These are phyloP conservation scores for Leishmania tropica DNA, from an alignment of 208 protist genomes.

Conservation along the genomic window DNA sequence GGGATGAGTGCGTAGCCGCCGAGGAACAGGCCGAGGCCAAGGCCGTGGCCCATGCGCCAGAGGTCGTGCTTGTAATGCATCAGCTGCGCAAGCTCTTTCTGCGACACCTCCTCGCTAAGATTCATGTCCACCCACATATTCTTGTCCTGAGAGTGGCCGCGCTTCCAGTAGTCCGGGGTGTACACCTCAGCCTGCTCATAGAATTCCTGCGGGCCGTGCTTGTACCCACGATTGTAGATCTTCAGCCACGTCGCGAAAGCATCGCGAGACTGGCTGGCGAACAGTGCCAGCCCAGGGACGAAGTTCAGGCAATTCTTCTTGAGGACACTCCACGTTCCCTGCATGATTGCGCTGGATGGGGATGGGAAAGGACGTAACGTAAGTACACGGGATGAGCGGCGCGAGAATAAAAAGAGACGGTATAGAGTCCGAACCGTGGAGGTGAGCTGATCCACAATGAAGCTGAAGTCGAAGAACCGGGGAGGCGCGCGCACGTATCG, in stretches of 20 bases:
- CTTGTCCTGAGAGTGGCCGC: constrained; percentile 82
- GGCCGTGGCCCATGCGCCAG: constrained; percentile 80
- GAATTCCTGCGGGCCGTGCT: constrained; percentile 74
- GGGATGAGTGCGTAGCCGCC: constrained; percentile 85
- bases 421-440: neutral
- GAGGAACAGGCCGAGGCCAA: constrained; percentile 46
- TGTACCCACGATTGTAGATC: constrained; percentile 82
- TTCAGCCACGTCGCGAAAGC: constrained; percentile 77
- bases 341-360: constrained; percentile 45
- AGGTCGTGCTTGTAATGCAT: constrained; percentile 88
- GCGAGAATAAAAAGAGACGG: neutral
- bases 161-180: constrained; percentile 88
- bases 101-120: constrained; percentile 84
- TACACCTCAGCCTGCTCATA: constrained; percentile 81
- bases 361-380: neutral
- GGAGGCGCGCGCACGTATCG: neutral
- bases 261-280: constrained; percentile 59
- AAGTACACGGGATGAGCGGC: neutral
- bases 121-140: constrained; percentile 94
- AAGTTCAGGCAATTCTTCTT: constrained; percentile 85
- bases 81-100: constrained; percentile 82
- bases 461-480: neutral
- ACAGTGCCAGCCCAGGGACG: constrained; percentile 57
- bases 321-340: constrained; percentile 77
- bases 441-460: neutral